Evolutionary conservation across 2,329 filamentous ascomycete genomes (phyloP).

Genomic region (Verticillium alfalfae): DNA sequence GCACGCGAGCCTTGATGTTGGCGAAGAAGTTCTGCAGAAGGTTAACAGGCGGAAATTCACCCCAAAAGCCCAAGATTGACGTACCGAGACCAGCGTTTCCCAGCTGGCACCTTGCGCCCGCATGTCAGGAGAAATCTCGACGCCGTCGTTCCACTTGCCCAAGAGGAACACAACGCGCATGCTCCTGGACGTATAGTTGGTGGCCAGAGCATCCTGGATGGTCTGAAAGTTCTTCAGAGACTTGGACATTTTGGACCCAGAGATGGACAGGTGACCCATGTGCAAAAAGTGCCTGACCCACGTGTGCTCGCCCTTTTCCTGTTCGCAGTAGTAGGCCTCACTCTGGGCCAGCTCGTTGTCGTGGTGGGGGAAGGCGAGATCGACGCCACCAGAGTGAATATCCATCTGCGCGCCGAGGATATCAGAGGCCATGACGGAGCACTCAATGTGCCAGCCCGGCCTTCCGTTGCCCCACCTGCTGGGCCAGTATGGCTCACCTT

Average conservation of each 20-base stretch:
- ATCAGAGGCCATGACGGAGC: slow-evolving; percentile 90
- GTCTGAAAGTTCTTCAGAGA: slow-evolving; percentile 94
- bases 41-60: slow-evolving; percentile 5
- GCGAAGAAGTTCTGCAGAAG: slow-evolving; percentile 49
- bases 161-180: slow-evolving; percentile 84
- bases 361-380: slow-evolving; percentile 86
- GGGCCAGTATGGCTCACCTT: slow-evolving; percentile 85
- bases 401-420: slow-evolving; percentile 82
- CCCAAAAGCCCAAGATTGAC: slow-evolving; percentile 13
- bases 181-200: slow-evolving; percentile 68
- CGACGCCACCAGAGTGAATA: slow-evolving; percentile 88
- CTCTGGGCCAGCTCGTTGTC: slow-evolving; percentile 90
- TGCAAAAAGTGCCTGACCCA: slow-evolving; percentile 97
- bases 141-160: slow-evolving; percentile 83
- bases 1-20: slow-evolving; percentile 48
- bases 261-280: slow-evolving; percentile 81
- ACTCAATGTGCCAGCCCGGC: slow-evolving; percentile 96
- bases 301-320: slow-evolving; percentile 51
- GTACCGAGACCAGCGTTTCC: slow-evolving; percentile 70
- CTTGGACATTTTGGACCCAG: slow-evolving; percentile 94
- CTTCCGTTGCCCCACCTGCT: slow-evolving; percentile 83
- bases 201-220: slow-evolving; percentile 72
- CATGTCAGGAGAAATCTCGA: slow-evolving; percentile 85
- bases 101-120: slow-evolving; percentile 68
- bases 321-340: slow-evolving; percentile 70